Evolutionary conservation across 164 flowering plant genomes (phyloP), one percentile per base, ranked within the genome.

Genomic region (Cinnamomum chago): DNA sequence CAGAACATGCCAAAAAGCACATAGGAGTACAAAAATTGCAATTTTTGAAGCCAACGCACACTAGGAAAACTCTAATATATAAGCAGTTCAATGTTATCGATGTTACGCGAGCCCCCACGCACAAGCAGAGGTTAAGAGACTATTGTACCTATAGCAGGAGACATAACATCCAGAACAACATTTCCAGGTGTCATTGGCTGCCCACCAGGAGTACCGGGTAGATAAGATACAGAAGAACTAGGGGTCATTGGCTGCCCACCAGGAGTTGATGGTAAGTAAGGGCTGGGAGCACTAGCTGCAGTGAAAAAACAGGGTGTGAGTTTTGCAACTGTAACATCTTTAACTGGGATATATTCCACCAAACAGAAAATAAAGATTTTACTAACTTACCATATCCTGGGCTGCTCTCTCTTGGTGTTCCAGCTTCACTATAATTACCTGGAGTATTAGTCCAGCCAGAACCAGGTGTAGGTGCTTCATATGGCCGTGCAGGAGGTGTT

Each of bases 151-250:
- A 88, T 86, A 65, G 83, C 82, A 73, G 99, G 99, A 65, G 99
- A 94, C 99, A 96, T 96, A 65, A 84, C 73, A 86, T 96, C 99
- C 68, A 92, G 84, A 69, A 95, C 99, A 80, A 92, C 95, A 72
- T 90, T 85, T 70, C 98, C 99, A 70, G 99, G 99, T 15, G 99
- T 96, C 99, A 96, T 96, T 40, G 98, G 99, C 81, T 96, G 99
- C 68, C 98, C 99, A 24, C 98, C 99, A 79, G 99, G 99, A 58
- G 99, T 96, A 30, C 97, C 97, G 77, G 99, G 99, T 65, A 94
- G 83, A 75, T 91, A 96, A 17, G 92, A 79, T 50, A 89, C 87
- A 4, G 98, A 89, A 77, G 98, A 89, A 77, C 88, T 87, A 68
- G 99, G 99, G 67, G 99, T 96, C 98, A 92, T 90, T 3, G 98